phyloP scores from a whole-genome alignment of 2,329 filamentous ascomycete genomes.

The Neurospora crassa region DNA sequence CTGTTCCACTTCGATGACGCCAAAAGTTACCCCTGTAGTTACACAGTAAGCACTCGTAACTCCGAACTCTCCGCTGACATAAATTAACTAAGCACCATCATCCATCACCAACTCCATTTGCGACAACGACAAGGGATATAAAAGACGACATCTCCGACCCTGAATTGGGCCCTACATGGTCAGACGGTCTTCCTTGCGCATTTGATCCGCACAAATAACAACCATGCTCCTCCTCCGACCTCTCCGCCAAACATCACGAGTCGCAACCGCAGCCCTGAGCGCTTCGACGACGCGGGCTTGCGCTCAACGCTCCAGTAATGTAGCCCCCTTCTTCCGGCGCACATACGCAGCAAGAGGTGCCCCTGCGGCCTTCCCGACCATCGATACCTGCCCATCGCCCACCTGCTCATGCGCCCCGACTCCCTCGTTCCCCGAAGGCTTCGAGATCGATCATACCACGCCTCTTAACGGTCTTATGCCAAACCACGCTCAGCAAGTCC shows the following conservation, averaged over 20 bases:
- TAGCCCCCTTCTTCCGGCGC: neutral
- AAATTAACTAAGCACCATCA: neutral
- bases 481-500: slow-evolving; percentile 69
- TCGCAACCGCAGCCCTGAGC: neutral
- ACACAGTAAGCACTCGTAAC: neutral
- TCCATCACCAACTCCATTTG: neutral
- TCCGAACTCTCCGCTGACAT: slow-evolving; percentile 1
- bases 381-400: slow-evolving; percentile 58
- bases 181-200: neutral
- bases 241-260: neutral
- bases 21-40: neutral
- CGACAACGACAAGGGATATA: neutral
- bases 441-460: slow-evolving; percentile 65
- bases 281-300: neutral
- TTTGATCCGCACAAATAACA: neutral
- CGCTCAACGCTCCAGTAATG: neutral
- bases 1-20: slow-evolving; percentile 1
- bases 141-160: neutral
- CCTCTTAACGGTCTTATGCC: slow-evolving; percentile 69
- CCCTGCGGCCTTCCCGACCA: slow-evolving; percentile 30
- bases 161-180: neutral
- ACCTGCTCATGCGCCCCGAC: slow-evolving; percentile 66
- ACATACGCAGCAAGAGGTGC: neutral
- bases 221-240: neutral
- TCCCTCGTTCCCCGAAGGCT: slow-evolving; percentile 51